Evolutionary conservation across 306 rosid species (phyloP).

Genomic region (Betula pendula): DNA sequence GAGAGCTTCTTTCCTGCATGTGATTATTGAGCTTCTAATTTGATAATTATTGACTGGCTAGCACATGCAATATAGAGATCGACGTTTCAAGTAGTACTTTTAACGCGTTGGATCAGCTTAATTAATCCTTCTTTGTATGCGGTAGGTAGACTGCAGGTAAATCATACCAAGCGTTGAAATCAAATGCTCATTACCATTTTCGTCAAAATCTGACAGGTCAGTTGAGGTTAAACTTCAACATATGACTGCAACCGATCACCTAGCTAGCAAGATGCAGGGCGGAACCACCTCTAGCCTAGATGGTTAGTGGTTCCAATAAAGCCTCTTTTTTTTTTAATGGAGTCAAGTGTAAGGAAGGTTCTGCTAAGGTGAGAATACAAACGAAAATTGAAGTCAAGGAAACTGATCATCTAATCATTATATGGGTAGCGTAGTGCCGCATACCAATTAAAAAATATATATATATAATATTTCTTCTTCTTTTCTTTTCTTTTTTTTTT

Average conservation of each 20-base stretch:
- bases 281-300: too few species aligned
- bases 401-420: not conserved
- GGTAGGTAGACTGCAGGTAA: conserved; percentile 31
- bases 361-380: not conserved
- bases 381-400: not conserved
- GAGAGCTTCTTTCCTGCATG: too few species aligned
- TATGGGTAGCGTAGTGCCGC: not conserved
- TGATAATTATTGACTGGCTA: too few species aligned
- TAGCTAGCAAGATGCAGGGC: too few species aligned
- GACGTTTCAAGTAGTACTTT: too few species aligned
- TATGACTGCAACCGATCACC: conserved; percentile 40
- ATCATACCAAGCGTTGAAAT: conserved; percentile 37
- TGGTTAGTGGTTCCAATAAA: conserved; percentile 19
- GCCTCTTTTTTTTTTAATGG: not conserved
- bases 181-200: conserved; percentile 15
- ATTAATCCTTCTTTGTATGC: conserved; percentile 25
- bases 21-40: too few species aligned
- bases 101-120: too few species aligned
- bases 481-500: not conserved
- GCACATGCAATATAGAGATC: too few species aligned
- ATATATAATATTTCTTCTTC: too few species aligned
- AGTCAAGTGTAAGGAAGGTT: conserved; percentile 44
- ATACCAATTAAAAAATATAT: not conserved
- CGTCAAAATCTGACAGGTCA: too few species aligned
- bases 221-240: too few species aligned